These are phyloP conservation scores for Fagus crenata DNA, from an alignment of 306 rosid species.

Conservation along the genomic window DNA sequence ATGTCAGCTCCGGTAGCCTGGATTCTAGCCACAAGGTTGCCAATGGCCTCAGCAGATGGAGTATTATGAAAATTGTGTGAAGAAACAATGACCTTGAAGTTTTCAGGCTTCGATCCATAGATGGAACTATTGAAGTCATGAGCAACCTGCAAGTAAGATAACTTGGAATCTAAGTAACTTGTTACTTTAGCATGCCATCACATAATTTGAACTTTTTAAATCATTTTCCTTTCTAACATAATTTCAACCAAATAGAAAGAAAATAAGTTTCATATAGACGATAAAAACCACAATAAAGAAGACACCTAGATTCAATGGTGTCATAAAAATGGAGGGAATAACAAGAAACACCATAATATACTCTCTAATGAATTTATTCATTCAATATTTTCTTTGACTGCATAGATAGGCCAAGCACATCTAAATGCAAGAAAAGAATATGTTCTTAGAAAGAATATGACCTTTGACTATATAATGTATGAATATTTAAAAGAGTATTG, in stretches of 20 bases:
- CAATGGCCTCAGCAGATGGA: slow-evolving; percentile 45
- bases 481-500: no score
- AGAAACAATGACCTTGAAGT: slow-evolving; percentile 47
- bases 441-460: no score
- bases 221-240: not conserved
- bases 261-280: not conserved
- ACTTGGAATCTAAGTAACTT: not conserved
- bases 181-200: not conserved
- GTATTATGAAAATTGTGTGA: slow-evolving; percentile 46
- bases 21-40: slow-evolving; percentile 43
- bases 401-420: not conserved
- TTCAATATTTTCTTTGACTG: not conserved
- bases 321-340: no score
- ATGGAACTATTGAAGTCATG: slow-evolving; percentile 40
- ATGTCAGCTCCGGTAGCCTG: slow-evolving; percentile 50
- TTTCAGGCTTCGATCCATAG: slow-evolving; percentile 36
- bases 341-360: not conserved
- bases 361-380: not conserved
- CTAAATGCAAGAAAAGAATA: no score
- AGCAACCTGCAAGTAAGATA: slow-evolving; percentile 34
- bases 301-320: no score
- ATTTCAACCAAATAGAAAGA: not conserved
- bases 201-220: not conserved
- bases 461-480: no score
- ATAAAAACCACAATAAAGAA: no score